Evolutionary conservation across 148 eudicot species (phyloP).

Genomic region (Simmondsia chinensis): DNA sequence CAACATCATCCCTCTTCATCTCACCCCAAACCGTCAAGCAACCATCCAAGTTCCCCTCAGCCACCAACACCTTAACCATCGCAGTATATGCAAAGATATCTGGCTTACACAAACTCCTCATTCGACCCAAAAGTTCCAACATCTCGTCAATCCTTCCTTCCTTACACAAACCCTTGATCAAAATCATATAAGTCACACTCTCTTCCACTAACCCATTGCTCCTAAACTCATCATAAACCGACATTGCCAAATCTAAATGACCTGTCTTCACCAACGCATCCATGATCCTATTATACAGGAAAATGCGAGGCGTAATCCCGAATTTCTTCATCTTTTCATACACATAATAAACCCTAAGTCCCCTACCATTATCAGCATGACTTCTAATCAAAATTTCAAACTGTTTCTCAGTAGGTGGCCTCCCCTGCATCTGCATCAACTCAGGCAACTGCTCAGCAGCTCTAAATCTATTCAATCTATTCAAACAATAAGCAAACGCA

Average conservation of each 20-base stretch:
- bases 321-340: slow-evolving; percentile 95
- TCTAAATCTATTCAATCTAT: slow-evolving; percentile 56
- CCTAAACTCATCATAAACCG: slow-evolving; percentile 79
- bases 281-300: slow-evolving; percentile 77
- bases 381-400: slow-evolving; percentile 87
- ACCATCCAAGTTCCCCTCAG: slow-evolving; percentile 62
- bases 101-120: slow-evolving; percentile 72
- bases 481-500: slow-evolving; percentile 80
- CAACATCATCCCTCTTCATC: slow-evolving; percentile 58
- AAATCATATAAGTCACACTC: slow-evolving; percentile 71
- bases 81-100: slow-evolving; percentile 96
- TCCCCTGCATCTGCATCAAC: slow-evolving; percentile 87
- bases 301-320: slow-evolving; percentile 70
- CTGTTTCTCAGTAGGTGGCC: slow-evolving; percentile 79
- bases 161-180: slow-evolving; percentile 81
- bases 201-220: slow-evolving; percentile 68
- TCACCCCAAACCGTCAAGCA: slow-evolving; percentile 89
- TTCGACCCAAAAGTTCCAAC: slow-evolving; percentile 46
- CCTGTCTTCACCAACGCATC: slow-evolving; percentile 70
- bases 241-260: slow-evolving; percentile 68
- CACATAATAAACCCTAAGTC: slow-evolving; percentile 76
- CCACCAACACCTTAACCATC: slow-evolving; percentile 60
- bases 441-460: slow-evolving; percentile 93
- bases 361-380: slow-evolving; percentile 79
- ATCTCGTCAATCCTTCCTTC: slow-evolving; percentile 51